Evolutionary conservation across 2,329 filamentous ascomycete species (phyloP).

Genomic region (Ophiostoma ulmi): DNA sequence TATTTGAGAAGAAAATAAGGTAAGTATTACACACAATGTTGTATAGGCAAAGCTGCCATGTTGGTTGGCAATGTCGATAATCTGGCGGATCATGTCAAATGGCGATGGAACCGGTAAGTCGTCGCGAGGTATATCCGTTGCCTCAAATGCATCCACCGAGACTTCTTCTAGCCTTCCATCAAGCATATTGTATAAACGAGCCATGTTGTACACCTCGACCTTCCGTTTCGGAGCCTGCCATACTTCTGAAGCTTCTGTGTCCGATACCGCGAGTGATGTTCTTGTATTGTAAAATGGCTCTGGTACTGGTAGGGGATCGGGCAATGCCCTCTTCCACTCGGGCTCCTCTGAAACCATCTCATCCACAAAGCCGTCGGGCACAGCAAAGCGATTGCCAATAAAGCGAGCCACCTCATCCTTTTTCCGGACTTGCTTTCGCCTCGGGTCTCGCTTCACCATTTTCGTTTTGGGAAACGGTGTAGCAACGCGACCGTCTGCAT

Average conservation of each 20-base stretch:
- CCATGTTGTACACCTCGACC: slow-evolving; percentile 21
- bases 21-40: slow-evolving; percentile 23
- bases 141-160: slow-evolving; percentile 11
- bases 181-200: slow-evolving; percentile 12
- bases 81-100: slow-evolving; percentile 18
- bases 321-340: neutral
- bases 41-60: slow-evolving; percentile 23
- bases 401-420: neutral
- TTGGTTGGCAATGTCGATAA: slow-evolving; percentile 16
- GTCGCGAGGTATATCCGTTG: neutral
- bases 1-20: neutral
- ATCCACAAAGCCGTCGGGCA: slow-evolving; percentile 41
- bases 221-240: neutral
- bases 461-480: neutral
- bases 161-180: neutral
- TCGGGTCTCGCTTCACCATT: slow-evolving; percentile 23
- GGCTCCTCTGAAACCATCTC: neutral
- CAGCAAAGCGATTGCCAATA: slow-evolving; percentile 32
- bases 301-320: neutral
- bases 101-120: slow-evolving; percentile 13
- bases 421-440: slow-evolving; percentile 8
- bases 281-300: neutral
- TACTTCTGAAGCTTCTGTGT: neutral
- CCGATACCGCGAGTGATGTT: neutral
- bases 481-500: neutral